Evolutionary conservation across 129 eudicot species (phyloP), one percentile per base, ranked within the genome.

Genomic region (Centaurea solstitialis): DNA sequence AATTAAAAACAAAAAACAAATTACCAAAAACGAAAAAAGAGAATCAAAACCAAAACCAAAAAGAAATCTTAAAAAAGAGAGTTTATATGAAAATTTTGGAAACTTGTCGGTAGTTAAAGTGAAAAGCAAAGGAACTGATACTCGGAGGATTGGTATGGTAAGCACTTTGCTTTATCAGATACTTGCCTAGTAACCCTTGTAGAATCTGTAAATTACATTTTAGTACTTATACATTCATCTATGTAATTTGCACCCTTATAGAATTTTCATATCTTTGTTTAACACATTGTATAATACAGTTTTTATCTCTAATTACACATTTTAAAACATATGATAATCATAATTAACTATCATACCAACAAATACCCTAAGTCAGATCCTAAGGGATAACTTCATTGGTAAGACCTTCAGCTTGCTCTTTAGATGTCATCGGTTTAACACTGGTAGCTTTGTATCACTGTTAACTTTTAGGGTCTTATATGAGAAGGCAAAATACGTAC

Each of bases 111-210:
- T 33, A 35, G 45, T 35, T 20, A 5, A 38, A 13, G 23, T 70
- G 74, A 70, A 70, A 70, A 70, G 74, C 74, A 7, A 35, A 70
- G 15, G 47, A 30, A 35, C 74, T 70, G 74, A 70, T 70, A 33
- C 23, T 7, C 41, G 47, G 18, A 37, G 23, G 15, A 3, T 33
- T 26, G 30, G 30, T 26, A 26, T 20, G 74, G 74, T 70, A 70
- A 70, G 74, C 74, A 33, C 13, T 35, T 5, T 17, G 18, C 26
- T 70, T 33, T 70, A 70, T 70, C 74, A 70, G 1, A 70, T 17
- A 70, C 47, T 35, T 70, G 24, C 50, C 4, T 11, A 15, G 15
- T 6, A 30, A n/a, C 50, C 15, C 74, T 33, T 70, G 47, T 2
- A 4, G 47, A 70, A 17, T 9, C 0, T 18, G 4, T 64, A 22